Evolutionary conservation across 1,284 basidiomycete species (phyloP).

Genomic region (Tetrapyrgos nigripes): DNA sequence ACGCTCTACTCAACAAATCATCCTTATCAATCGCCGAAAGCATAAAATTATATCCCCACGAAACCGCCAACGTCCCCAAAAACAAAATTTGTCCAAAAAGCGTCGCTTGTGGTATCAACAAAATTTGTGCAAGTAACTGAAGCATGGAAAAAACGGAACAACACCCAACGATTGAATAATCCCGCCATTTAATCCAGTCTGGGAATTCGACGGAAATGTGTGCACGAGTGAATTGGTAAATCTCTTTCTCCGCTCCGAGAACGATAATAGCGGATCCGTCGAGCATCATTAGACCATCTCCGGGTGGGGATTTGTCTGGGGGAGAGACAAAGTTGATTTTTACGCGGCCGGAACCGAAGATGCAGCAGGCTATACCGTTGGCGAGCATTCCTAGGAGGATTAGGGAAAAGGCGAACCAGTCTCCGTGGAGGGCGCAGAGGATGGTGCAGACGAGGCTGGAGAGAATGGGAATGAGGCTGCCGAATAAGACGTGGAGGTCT

Average conservation of each 20-base stretch:
- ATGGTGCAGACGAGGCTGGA: neutral
- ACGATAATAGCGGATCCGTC: neutral
- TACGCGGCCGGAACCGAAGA: neutral
- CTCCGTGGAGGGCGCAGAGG: neutral
- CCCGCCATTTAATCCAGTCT: constrained; percentile 21
- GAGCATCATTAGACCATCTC: neutral
- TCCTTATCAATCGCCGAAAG: constrained; percentile 37
- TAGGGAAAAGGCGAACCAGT: neutral
- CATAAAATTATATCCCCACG: constrained; percentile 34
- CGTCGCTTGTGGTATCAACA: constrained; percentile 35
- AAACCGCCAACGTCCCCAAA: constrained; percentile 31
- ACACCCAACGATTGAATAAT: constrained; percentile 27
- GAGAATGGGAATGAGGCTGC: neutral
- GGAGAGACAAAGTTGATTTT: neutral
- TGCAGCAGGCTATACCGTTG: neutral
- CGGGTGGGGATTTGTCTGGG: neutral
- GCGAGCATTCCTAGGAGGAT: neutral
- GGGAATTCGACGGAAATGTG: constrained; percentile 30
- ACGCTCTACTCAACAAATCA: constrained; percentile 29
- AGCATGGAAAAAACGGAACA: constrained; percentile 34
- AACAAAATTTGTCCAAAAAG: constrained; percentile 42
- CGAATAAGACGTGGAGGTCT: neutral
- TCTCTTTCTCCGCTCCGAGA: constrained; percentile 21
- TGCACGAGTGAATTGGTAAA: constrained; percentile 36
- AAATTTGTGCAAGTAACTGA: constrained; percentile 35